Evolutionary conservation across 306 rosid genomes (phyloP), one percentile per base, ranked within the genome.

Genomic region (Quercus parvula): DNA sequence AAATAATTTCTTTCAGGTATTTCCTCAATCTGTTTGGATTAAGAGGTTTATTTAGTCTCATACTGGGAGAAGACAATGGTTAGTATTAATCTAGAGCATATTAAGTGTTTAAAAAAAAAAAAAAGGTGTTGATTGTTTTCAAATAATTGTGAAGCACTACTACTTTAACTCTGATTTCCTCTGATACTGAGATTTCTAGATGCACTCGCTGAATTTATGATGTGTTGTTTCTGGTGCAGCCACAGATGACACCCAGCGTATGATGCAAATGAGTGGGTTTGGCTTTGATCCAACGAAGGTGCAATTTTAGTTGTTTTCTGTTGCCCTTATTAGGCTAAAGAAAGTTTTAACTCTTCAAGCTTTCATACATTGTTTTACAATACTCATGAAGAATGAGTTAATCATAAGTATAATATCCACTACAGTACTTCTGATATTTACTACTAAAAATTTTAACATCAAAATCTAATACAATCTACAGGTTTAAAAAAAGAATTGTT

Each of bases 241-340:
- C 78, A 91, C 93, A 68, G 99, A 93, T 85, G 99, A 95, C 79
- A 91, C 99, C 28, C 99, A 95, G 85, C 85, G 91, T 19, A 93
- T 95, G 99, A 95, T 95, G 99, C 99, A 95, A 87, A 95, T 95
- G 99, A 87, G 98, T 87, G 99, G 99, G 57, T 93, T 95, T 24
- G 99, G 99, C 68, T 27, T 91, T 64, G 99, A 95, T 84, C 98
- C 99, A 75, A 75, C 99, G 18, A 95, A 93, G 99, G 99, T 95
- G 86, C 64, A 30, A 28, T 35, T 56, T 68, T 57, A 57, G 59
- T 69, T 6, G 18, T 72, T 59, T 14, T 62, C 72, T 79, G 41
- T 55, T 74, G 19, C 46, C 70, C n/a, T 58, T 83, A 71, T 70
- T 62, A 27, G 73, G 75, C 66, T 31, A 31, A 55, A 64, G 59